Conservation (phyloP, 2,329 filamentous ascomycete species). For the Plenodomus biglobosus region DNA sequence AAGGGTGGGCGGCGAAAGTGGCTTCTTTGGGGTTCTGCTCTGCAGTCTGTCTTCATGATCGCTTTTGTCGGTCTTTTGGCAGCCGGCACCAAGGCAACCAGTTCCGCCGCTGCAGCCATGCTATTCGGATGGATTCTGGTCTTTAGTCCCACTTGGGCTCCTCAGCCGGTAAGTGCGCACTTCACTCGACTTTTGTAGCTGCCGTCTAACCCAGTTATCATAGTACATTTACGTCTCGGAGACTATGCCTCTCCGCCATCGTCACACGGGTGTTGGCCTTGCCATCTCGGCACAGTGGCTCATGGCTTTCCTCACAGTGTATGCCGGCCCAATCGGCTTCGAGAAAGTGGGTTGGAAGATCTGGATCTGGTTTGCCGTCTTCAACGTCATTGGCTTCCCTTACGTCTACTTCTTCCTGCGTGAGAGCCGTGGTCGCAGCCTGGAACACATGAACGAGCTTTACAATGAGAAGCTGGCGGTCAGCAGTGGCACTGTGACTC, state of each 20-base stretch:
- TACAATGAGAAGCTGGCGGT: neutral
- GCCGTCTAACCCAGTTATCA: constrained; percentile 6
- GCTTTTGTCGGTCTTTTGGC: constrained; percentile 28
- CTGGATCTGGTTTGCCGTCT: constrained; percentile 36
- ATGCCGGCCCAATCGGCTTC: constrained; percentile 40
- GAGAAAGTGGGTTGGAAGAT: constrained; percentile 42
- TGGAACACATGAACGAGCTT: too few species aligned
- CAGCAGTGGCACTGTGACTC: neutral
- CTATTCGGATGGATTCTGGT: constrained; percentile 32
- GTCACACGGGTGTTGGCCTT: constrained; percentile 41
- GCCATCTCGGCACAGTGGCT: constrained; percentile 45
- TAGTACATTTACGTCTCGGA: constrained; percentile 8
- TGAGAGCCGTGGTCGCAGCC: too few species aligned
- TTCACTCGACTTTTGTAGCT: constrained; percentile 31
- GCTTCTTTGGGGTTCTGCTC: constrained; percentile 32
- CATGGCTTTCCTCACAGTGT: constrained; percentile 42
- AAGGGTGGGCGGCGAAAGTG: constrained; percentile 26
- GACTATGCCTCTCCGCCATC: constrained; percentile 41
- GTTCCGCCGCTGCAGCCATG: constrained; percentile 28
- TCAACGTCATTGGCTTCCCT: too few species aligned
- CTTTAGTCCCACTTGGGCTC: constrained; percentile 38
- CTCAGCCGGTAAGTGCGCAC: constrained; percentile 28
- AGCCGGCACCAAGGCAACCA: constrained; percentile 12
- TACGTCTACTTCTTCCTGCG: too few species aligned
- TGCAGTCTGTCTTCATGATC: constrained; percentile 22